Percentiles rank a stretch among this genome's conserved stretches.
Conservation (phyloP, 139 green algal genomes). For the Nannochloris sp. region DNA sequence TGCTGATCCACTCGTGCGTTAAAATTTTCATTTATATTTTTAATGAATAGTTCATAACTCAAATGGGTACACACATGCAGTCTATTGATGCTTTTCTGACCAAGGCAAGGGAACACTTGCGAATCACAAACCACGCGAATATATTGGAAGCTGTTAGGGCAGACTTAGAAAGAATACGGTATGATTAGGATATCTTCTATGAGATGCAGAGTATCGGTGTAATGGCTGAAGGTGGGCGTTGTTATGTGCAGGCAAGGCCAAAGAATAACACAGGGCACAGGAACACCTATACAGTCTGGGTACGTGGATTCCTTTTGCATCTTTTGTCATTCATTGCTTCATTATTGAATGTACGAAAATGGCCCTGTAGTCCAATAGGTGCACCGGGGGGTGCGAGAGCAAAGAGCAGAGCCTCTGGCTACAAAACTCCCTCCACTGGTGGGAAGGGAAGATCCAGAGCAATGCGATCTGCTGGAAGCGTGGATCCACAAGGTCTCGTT, state of each 20-base stretch:
- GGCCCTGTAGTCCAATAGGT: neutral
- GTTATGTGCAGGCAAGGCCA: constrained; percentile 1
- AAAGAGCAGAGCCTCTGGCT: neutral
- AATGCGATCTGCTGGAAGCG: neutral
- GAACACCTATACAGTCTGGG: neutral
- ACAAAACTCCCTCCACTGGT: neutral
- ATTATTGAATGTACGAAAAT: neutral
- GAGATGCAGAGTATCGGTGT: neutral
- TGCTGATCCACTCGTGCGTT: neutral
- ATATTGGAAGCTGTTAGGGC: constrained; percentile 7
- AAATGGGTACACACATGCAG: neutral
- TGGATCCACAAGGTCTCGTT: constrained; percentile 7
- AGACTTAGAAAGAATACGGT: constrained; percentile 9
- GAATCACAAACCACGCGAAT: constrained; percentile 8
- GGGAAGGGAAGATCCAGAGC: neutral
- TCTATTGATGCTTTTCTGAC: constrained; percentile 7
- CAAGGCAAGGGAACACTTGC: neutral
- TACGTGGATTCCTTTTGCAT: neutral
- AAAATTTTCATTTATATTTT: neutral
- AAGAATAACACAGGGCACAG: neutral
- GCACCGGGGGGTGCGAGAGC: neutral
- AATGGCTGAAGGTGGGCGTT: neutral
- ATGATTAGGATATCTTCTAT: neutral
- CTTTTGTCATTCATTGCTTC: neutral
- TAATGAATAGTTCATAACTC: neutral